Base-by-base conservation (phyloP, 108 stramenopile species). In the Epithemia pelagica region DNA sequence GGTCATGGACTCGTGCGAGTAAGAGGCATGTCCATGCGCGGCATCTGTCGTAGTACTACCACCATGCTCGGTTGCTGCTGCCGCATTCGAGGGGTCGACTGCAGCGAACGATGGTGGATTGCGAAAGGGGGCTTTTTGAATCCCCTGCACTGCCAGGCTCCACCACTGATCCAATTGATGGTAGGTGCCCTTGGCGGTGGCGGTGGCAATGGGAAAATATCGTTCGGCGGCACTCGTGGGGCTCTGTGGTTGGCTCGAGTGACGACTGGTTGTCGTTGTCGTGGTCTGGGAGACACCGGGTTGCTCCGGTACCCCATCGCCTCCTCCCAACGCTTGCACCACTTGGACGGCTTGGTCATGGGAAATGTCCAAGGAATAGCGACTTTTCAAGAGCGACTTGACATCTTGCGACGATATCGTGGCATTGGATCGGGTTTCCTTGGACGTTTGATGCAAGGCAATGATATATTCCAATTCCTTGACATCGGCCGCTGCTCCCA, bases 391-490 rank as follows among this genome's bases (percentile, higher is more conserved):
- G 2, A 63, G 32, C 24, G 37, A 20, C 32, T 63, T 30, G 18
- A 63, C 62, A 63, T 63, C 62, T 22, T 25, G 37, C 15, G 37
- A 51, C 21, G 30, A 25, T 21, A 63, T 51, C 22, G 37, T 25
- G 2, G 30, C 62, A 37, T 63, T 63, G 21, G 32, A 10, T 33
- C 62, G 62, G 15, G 37, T 46, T 46, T 46, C 37, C 10, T 10
- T 46, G 37, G 37, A 46, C 0, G 70, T 67, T 51, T 77, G 71
- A 54, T 76, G 78, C 23, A 86, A 57, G 10, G 80, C 82, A 2
- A 66, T 71, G 30, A 86, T 79, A 57, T 86, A 86, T 56, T 86
- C 82, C 5, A 86, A 71, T 64, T 86, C 85, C 52, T 79, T 83
- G 10, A 79, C 70, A 72, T 83, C 85, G 8, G 78, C 77, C 8